Evolutionary conservation across 805 yeast genomes (phyloP).

Genomic region (Jamesozyma lodderae): DNA sequence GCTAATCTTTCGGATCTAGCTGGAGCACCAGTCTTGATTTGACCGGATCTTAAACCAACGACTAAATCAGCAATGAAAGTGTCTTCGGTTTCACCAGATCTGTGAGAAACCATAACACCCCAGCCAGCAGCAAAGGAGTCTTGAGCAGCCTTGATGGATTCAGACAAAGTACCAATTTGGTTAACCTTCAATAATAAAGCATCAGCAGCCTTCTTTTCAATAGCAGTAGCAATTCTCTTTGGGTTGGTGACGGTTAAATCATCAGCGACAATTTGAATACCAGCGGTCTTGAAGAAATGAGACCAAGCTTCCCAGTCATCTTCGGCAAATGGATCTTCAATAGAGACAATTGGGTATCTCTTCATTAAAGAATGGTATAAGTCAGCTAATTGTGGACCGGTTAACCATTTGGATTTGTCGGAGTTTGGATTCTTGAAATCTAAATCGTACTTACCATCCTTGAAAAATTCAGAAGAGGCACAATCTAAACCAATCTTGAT

Average conservation of each 20-base stretch:
- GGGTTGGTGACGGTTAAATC: slow-evolving; percentile 99
- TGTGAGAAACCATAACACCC: slow-evolving; percentile 34
- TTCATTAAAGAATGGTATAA: slow-evolving; percentile 68
- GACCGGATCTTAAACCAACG: slow-evolving; percentile 97
- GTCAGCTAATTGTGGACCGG: slow-evolving; percentile 77
- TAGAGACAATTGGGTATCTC: slow-evolving; percentile 94
- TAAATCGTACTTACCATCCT: slow-evolving; percentile 91
- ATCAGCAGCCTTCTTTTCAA: slow-evolving; percentile 89
- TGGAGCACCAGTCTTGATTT: slow-evolving; percentile 99
- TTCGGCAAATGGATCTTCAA: slow-evolving; percentile 98
- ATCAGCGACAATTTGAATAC: slow-evolving; percentile 90
- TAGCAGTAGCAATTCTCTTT: slow-evolving; percentile 84
- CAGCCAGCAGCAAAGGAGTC: slow-evolving; percentile 90
- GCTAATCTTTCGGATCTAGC: slow-evolving; percentile 99
- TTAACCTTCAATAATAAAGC: slow-evolving; percentile 93
- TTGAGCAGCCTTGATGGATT: slow-evolving; percentile 92
- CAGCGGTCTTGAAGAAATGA: slow-evolving; percentile 65
- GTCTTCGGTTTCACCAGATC: slow-evolving; percentile 95
- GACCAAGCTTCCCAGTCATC: slow-evolving; percentile 99
- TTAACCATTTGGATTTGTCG: slow-evolving; percentile 80
- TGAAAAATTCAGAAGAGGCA: slow-evolving; percentile 95
- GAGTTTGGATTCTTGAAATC: slow-evolving; percentile 96
- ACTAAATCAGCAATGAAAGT: slow-evolving; percentile 94
- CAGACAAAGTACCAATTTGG: slow-evolving; percentile 95
- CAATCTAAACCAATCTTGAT: slow-evolving; percentile 89